Percentiles rank a stretch among this genome's conserved stretches.
phyloP scores from a whole-genome alignment of 1,284 basidiomycete species.

The Marasmius oreades region DNA sequence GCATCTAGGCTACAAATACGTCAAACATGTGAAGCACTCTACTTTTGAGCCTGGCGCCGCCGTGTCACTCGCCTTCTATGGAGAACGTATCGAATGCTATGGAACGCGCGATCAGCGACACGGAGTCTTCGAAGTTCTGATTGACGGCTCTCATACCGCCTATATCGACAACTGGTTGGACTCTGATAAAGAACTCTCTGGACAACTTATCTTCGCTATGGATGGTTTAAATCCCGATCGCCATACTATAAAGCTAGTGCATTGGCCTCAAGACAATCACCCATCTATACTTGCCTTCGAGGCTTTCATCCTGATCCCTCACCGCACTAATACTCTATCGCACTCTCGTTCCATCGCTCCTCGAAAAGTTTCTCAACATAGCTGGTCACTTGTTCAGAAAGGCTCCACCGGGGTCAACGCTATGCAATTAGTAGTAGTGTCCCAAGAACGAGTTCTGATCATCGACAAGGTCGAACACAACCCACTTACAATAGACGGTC shows the following conservation, averaged over 20 bases:
- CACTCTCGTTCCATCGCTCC: neutral
- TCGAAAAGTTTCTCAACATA: conserved; percentile 15
- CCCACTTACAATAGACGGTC: conserved; percentile 64
- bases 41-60: conserved; percentile 49
- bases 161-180: conserved; percentile 46
- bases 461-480: conserved; percentile 87
- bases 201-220: conserved; percentile 65
- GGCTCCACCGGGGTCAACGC: conserved; percentile 78
- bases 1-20: conserved; percentile 45
- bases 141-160: conserved; percentile 50
- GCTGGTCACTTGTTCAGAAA: conserved; percentile 50
- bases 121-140: conserved; percentile 51
- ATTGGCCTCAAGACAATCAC: conserved; percentile 36
- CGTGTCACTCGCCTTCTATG: conserved; percentile 56
- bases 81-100: conserved; percentile 76
- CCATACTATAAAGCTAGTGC: conserved; percentile 64
- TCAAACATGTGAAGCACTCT: conserved; percentile 47
- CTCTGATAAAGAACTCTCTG: conserved; percentile 20
- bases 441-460: conserved; percentile 65
- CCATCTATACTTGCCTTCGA: conserved; percentile 50
- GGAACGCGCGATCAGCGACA: conserved; percentile 54
- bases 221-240: conserved; percentile 48
- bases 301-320: conserved; percentile 59
- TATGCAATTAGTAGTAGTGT: conserved; percentile 77
- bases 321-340: conserved; percentile 4